phyloP scores from a whole-genome alignment of 345 rosid species.

The Eutrema heterophyllum region DNA sequence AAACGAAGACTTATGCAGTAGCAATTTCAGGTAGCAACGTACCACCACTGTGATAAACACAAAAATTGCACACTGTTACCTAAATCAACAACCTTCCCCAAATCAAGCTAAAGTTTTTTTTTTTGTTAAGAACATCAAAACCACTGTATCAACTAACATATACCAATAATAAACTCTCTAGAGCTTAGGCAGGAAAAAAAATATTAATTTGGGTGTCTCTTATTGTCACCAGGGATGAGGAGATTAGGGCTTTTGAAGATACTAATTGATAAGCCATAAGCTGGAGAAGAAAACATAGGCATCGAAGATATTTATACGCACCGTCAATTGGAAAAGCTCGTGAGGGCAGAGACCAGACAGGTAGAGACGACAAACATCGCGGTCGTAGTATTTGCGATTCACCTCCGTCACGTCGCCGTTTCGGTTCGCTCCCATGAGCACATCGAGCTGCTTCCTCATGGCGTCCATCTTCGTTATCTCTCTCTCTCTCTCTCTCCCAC shows the following conservation, averaged over 20 bases:
- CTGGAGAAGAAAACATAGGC: background rate
- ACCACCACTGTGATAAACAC: constrained; percentile 11
- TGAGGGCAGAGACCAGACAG: constrained; percentile 98
- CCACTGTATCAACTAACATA: background rate
- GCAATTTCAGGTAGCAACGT: constrained; percentile 6
- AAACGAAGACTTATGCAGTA: constrained; percentile 12
- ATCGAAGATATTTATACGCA: constrained; percentile 13
- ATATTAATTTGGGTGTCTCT: background rate
- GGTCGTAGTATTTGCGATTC: constrained; percentile 96
- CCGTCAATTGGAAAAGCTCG: constrained; percentile 97
- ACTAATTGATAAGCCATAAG: background rate
- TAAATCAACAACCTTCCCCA: background rate
- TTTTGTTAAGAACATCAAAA: background rate
- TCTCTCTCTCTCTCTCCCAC: background rate
- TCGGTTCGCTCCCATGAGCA: constrained; percentile 97
- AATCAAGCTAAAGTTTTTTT: background rate
- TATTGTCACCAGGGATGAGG: background rate
- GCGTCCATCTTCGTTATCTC: constrained; percentile 65
- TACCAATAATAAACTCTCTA: background rate
- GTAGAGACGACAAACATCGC: constrained; percentile 96
- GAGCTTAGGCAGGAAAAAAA: background rate
- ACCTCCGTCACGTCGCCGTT: constrained; percentile 98
- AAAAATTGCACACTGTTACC: constrained; percentile 9
- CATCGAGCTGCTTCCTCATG: constrained; percentile 98
- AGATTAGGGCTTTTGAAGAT: background rate